Base-by-base conservation (phyloP, 2,329 filamentous ascomycete species). In the Dactylonectria estremocensis region DNA sequence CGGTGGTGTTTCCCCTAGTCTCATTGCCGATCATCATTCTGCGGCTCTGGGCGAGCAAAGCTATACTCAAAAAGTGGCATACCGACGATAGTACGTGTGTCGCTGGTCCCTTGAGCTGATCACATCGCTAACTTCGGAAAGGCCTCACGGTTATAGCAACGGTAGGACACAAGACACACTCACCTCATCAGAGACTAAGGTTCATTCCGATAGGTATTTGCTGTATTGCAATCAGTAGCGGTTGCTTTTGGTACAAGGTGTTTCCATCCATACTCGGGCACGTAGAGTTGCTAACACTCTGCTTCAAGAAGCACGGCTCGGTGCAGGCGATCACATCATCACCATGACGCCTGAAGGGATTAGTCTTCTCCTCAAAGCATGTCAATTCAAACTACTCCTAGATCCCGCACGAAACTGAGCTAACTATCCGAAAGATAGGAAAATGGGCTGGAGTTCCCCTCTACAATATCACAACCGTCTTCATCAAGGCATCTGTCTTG, bases 401-500 rank as follows among this genome's bases (percentile, higher is more conserved):
- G 40, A 7, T 2, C 16, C 13, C 2, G 40, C 5, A n/a, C 14
- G n/a, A n/a, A n/a, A 16, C 5, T n/a, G n/a, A 5, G 16, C n/a
- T 57, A 14, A 50, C 13, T 4, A 8, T 16, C 24, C 16, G 9
- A 35, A 4, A 68, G 67, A 24, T 53, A 5, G 43, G 40, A 22
- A 65, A 46, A 31, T 67, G 40, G 35, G 50, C 22, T 1, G 60
- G 59, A 11, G 22, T 61, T 10, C 65, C 61, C 3, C 10, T 54
- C 2, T 74, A 74, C 43, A 74, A 71, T 43, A 28, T 74, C 6
- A 65, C 70, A 2, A 68, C 69, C 1, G 37, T 74, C 11, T 74
- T 74, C 14, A 69, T 67, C 20, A 74, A 74, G 18, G 69, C 64
- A 3, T 74, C 72, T 2, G 69, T 74, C 13, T 53, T 74, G 3